Evolutionary conservation across 1,284 basidiomycete species (phyloP).

Genomic region (Microbotryum scabiosae): DNA sequence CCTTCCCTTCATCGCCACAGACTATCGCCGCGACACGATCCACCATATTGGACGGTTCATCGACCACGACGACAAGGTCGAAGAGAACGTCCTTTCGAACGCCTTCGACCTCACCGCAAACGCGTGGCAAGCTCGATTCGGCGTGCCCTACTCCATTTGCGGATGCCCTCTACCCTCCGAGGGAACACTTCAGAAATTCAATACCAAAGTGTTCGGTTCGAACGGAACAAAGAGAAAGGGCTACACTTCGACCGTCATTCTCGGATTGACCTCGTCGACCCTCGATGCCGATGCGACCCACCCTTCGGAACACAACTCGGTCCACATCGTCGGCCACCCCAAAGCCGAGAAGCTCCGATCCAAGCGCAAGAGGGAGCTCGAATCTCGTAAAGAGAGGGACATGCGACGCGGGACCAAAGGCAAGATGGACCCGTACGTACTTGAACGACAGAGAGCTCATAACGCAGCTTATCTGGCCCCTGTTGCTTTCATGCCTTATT

Average conservation of each 20-base stretch:
- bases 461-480: not conserved
- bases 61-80: constrained; percentile 38
- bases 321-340: constrained; percentile 33
- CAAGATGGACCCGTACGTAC: not conserved
- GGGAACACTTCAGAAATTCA: constrained; percentile 8
- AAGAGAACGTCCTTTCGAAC: constrained; percentile 30
- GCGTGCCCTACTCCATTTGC: constrained; percentile 34
- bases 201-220: not conserved
- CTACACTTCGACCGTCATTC: not conserved
- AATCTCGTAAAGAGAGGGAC: not conserved
- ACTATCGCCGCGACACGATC: constrained; percentile 36
- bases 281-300: constrained; percentile 33
- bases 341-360: not conserved
- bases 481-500: not conserved
- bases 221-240: constrained; percentile 9
- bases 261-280: not conserved
- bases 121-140: constrained; percentile 33
- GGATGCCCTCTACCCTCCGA: constrained; percentile 28
- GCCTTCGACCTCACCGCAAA: constrained; percentile 34
- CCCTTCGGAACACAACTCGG: constrained; percentile 32
- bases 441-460: not conserved
- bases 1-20: constrained; percentile 10
- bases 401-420: not conserved
- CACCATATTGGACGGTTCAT: constrained; percentile 19
- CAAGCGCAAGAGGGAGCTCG: not conserved